Conservation (phyloP, 129 eudicot species). For the Deinandra increscens region DNA sequence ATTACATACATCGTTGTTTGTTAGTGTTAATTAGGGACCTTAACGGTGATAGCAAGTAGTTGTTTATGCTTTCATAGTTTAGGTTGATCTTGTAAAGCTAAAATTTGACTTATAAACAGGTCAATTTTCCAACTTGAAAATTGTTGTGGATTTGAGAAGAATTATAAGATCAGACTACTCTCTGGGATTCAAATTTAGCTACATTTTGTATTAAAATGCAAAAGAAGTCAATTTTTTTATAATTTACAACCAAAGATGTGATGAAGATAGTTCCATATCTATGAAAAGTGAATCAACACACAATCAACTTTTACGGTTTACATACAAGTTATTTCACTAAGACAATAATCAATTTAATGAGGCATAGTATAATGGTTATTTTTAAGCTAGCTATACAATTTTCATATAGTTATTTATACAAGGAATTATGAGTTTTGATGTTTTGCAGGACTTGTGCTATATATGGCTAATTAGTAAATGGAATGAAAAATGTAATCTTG, state of each 20-base stretch:
- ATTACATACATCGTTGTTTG: neutral
- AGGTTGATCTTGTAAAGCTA: neutral
- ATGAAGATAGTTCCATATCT: too few relatives aligned
- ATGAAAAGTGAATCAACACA: too few relatives aligned
- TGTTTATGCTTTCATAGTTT: neutral
- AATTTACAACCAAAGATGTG: too few relatives aligned
- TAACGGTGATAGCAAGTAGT: neutral
- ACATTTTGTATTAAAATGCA: neutral
- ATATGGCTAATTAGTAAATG: neutral
- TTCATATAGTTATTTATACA: neutral
- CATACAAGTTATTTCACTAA: too few relatives aligned
- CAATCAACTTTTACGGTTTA: too few relatives aligned
- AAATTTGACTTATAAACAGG: neutral
- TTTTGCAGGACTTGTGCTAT: neutral
- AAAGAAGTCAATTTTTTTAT: neutral
- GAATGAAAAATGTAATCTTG: neutral
- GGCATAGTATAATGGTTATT: neutral
- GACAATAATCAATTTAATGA: too few relatives aligned
- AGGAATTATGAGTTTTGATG: neutral
- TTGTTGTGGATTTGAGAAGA: neutral
- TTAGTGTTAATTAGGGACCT: neutral
- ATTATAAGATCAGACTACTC: neutral
- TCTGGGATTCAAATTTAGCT: neutral
- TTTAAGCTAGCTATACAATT: neutral
- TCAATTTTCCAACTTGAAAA: neutral